phyloP scores from a whole-genome alignment of 164 flowering plant species.

The Hamamelis virginiana region DNA sequence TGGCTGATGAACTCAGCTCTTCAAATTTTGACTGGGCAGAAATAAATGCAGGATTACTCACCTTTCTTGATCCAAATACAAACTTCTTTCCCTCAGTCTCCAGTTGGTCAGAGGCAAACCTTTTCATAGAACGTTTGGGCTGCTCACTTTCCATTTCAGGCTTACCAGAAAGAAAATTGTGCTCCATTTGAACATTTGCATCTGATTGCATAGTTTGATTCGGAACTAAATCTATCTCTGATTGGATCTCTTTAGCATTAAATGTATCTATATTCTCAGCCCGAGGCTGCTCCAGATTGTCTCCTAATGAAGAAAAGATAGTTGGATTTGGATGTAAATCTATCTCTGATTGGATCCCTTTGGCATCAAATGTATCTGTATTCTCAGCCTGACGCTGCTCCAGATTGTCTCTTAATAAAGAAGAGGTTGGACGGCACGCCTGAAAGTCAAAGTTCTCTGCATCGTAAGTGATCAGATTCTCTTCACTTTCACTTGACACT shows the following conservation, averaged over 20 bases:
- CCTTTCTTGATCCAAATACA: conserved; percentile 55
- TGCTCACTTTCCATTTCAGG: conserved; percentile 42
- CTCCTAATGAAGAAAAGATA: conserved; percentile 18
- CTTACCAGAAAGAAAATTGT: conserved; percentile 19
- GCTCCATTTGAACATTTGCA: conserved; percentile 17
- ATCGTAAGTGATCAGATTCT: conserved; percentile 39
- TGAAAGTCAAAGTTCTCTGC: conserved; percentile 34
- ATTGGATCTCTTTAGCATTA: conserved; percentile 18
- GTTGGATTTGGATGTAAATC: conserved; percentile 21
- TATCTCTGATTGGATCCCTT: conserved; percentile 17
- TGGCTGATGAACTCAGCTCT: conserved; percentile 53
- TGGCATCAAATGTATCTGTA: conserved; percentile 11
- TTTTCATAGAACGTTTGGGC: conserved; percentile 39
- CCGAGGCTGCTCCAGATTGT: conserved; percentile 24
- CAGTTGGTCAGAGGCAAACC: conserved; percentile 48
- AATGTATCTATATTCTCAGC: conserved; percentile 23
- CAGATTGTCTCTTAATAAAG: conserved; percentile 22
- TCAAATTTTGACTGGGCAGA: conserved; percentile 81
- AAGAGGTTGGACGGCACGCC: conserved; percentile 21
- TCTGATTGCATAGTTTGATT: conserved; percentile 26
- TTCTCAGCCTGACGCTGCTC: conserved; percentile 30
- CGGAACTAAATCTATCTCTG: conserved; percentile 13
- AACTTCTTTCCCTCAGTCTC: conserved; percentile 53
- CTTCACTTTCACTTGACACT: conserved; percentile 37
- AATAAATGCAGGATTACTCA: conserved; percentile 63